These are phyloP conservation scores for Lachnellula cervina DNA, from an alignment of 2,329 filamentous ascomycete species.

Conservation along the genomic window DNA sequence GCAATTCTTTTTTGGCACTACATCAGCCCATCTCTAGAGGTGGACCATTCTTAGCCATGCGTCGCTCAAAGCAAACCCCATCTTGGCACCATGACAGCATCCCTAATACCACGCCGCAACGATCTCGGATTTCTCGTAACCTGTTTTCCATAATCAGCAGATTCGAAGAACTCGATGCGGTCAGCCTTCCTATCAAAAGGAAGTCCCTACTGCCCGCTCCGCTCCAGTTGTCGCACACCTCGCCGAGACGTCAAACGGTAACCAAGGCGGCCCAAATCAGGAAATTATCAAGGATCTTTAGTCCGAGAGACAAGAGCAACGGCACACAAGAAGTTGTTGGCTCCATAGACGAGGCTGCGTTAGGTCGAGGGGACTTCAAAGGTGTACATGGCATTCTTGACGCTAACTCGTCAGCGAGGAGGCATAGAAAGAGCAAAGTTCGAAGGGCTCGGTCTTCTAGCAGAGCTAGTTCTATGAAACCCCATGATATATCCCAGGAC, in stretches of 20 bases:
- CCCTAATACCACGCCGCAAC: neutral
- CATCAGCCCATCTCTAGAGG: neutral
- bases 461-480: neutral
- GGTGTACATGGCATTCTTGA: too few relatives aligned
- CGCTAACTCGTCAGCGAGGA: neutral
- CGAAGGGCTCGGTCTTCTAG: slow-evolving; percentile 3
- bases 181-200: slow-evolving; percentile 17
- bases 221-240: slow-evolving; percentile 10
- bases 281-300: slow-evolving; percentile 19
- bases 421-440: neutral
- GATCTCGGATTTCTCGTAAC: slow-evolving; percentile 6
- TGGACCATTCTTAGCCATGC: slow-evolving; percentile 1
- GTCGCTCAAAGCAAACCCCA: neutral
- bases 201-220: slow-evolving; percentile 18
- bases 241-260: neutral
- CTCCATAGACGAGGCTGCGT: neutral
- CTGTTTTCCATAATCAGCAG: slow-evolving; percentile 24
- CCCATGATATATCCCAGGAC: neutral
- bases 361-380: neutral
- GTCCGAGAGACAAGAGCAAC: slow-evolving; percentile 2
- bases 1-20: too few relatives aligned
- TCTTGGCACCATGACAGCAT: neutral
- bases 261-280: slow-evolving; percentile 2
- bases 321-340: slow-evolving; percentile 5
- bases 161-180: slow-evolving; percentile 28